Conservation (phyloP, 257 asterid genomes). For the Petunia axillaris region DNA sequence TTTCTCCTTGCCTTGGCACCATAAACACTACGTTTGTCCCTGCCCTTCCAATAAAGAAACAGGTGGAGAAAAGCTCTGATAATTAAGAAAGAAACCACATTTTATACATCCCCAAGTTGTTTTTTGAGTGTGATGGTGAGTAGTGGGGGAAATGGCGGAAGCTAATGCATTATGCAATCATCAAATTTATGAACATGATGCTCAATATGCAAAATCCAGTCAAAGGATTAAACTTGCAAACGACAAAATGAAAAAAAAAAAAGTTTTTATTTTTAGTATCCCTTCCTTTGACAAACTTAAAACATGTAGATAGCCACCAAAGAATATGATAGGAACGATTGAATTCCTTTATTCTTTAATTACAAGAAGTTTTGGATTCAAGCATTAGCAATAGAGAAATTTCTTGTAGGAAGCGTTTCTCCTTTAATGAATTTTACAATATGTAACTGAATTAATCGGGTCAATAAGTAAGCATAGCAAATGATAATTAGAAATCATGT, state of each 20-base stretch:
- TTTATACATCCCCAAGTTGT: background rate
- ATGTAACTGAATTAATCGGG: no score
- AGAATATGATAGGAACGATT: no score
- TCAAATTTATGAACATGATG: conserved; percentile 14
- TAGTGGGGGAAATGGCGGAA: background rate
- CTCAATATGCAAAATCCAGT: background rate
- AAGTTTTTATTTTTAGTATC: background rate
- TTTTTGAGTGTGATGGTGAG: background rate
- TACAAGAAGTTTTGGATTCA: no score
- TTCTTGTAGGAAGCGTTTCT: no score
- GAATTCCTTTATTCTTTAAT: no score
- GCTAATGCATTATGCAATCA: conserved; percentile 12
- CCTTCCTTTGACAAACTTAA: background rate
- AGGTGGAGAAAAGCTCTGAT: background rate
- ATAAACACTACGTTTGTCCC: no score
- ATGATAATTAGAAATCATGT: no score
- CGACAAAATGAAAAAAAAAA: background rate
- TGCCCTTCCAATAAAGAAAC: no score
- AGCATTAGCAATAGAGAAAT: no score
- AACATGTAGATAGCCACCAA: background rate
- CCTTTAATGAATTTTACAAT: no score
- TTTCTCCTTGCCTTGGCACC: no score
- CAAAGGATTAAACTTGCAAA: background rate
- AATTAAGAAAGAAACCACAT: background rate
- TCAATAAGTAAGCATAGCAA: no score